phyloP scores from a whole-genome alignment of 116 monocot genomes.

The Trichopus zeylanicus region DNA sequence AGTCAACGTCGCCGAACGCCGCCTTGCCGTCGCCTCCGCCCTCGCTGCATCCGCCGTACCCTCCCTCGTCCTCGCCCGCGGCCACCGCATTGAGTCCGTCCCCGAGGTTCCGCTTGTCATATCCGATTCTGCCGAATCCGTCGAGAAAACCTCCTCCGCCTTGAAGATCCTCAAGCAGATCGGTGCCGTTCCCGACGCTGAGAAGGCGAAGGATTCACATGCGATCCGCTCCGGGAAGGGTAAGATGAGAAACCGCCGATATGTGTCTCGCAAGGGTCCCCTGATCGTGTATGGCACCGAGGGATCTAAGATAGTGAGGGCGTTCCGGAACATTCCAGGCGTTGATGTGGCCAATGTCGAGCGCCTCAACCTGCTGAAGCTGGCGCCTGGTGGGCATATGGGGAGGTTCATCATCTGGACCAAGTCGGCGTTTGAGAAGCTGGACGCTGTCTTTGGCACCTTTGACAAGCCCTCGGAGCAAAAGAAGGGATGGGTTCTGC shows the following conservation, averaged over 20 bases:
- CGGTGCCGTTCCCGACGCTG: constrained; percentile 61
- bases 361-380: constrained; percentile 66
- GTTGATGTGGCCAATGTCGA: constrained; percentile 80
- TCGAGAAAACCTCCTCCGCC: too few relatives aligned
- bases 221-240: too few relatives aligned
- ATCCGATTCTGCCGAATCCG: constrained; percentile 62
- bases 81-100: constrained; percentile 57
- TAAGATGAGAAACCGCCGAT: constrained; percentile 71
- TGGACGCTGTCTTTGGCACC: constrained; percentile 66
- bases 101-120: constrained; percentile 73
- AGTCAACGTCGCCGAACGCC: constrained; percentile 53
- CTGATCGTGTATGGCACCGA: too few relatives aligned
- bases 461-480: constrained; percentile 62
- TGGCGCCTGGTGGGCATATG: constrained; percentile 80
- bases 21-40: constrained; percentile 59
- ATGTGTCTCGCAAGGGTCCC: too few relatives aligned
- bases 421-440: constrained; percentile 78
- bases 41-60: too few relatives aligned
- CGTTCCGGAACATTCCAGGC: constrained; percentile 83
- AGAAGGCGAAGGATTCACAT: constrained; percentile 81
- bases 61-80: too few relatives aligned
- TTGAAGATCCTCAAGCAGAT: constrained; percentile 67
- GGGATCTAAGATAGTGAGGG: constrained; percentile 71
- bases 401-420: constrained; percentile 88
- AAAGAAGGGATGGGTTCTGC: constrained; percentile 77